A percentile compares a stretch with the other conserved stretches of the same genome.
Conservation (phyloP, 306 rosid genomes). For the Castanea mollissima region DNA sequence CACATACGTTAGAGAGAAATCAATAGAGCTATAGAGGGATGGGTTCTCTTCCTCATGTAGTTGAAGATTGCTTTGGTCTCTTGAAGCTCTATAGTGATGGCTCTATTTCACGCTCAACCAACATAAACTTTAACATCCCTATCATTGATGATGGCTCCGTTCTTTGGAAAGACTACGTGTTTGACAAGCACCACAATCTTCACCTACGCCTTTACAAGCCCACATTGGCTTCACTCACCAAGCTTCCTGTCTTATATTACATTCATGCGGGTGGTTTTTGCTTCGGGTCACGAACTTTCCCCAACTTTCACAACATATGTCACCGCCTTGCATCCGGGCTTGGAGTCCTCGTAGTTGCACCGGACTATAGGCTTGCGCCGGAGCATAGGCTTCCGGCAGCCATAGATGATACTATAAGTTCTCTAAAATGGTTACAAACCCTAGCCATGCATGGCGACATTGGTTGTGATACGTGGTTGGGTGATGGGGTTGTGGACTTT, state of each 20-base stretch:
- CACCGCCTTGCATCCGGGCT: constrained; percentile 52
- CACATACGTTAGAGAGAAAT: not conserved
- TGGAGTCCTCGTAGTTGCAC: constrained; percentile 46
- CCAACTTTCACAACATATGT: constrained; percentile 71
- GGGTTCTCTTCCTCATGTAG: constrained; percentile 70
- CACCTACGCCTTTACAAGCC: constrained; percentile 71
- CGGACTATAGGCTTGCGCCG: constrained; percentile 76
- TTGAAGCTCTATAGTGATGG: constrained; percentile 82
- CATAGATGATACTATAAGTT: constrained; percentile 60
- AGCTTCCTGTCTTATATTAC: constrained; percentile 53
- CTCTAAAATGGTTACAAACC: constrained; percentile 62
- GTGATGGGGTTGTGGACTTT: constrained; percentile 39
- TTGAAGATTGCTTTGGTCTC: constrained; percentile 87
- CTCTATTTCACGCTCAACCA: constrained; percentile 45
- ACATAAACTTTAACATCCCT: constrained; percentile 40
- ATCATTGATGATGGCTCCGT: constrained; percentile 42
- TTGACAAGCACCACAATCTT: constrained; percentile 42
- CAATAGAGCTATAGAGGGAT: constrained; percentile 7
- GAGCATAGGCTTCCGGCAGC: constrained; percentile 79
- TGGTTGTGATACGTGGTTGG: constrained; percentile 52
- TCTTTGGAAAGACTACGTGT: constrained; percentile 47
- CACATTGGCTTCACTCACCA: not conserved
- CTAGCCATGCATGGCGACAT: constrained; percentile 26
- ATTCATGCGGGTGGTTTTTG: constrained; percentile 90
- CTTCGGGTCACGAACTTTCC: constrained; percentile 68